Conservation (phyloP, 2,329 filamentous ascomycete species). For the Bipolaris zeicola region DNA sequence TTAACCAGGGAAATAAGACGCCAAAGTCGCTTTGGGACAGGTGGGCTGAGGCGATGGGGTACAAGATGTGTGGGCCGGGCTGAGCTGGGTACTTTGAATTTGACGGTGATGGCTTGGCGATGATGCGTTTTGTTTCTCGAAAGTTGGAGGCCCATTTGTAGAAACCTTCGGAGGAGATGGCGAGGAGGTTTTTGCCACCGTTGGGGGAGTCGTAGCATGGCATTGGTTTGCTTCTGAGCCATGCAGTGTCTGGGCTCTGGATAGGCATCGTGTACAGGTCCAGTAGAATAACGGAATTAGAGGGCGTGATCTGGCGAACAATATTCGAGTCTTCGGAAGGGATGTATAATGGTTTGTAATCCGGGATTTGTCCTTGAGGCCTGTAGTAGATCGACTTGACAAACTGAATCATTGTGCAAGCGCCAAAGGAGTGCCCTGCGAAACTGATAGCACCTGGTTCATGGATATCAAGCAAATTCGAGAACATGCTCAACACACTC, state of each 20-base stretch:
- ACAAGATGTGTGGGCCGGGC: conserved; percentile 70
- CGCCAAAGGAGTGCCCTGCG: conserved; percentile 82
- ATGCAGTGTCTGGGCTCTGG: conserved; percentile 64
- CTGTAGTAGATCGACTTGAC: conserved; percentile 79
- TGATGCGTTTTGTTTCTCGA: conserved; percentile 67
- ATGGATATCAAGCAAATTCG: conserved; percentile 67
- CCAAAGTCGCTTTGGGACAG: conserved; percentile 85
- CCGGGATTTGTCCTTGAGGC: conserved; percentile 52
- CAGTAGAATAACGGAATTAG: conserved; percentile 70
- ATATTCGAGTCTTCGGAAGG: conserved; percentile 64
- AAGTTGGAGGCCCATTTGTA: conserved; percentile 78
- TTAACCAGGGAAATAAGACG: conserved; percentile 74
- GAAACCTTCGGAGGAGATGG: conserved; percentile 77
- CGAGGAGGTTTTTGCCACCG: conserved; percentile 64
- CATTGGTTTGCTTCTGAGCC: conserved; percentile 73
- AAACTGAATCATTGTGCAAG: conserved; percentile 74
- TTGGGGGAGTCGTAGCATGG: conserved; percentile 65
- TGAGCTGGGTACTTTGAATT: conserved; percentile 49
- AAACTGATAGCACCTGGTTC: conserved; percentile 75
- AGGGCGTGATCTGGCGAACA: conserved; percentile 68
- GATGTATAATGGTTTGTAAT: conserved; percentile 65
- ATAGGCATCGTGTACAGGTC: conserved; percentile 84
- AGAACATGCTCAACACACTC: conserved; percentile 64
- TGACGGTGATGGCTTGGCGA: conserved; percentile 63
- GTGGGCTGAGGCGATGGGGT: conserved; percentile 74